Base-by-base conservation (phyloP, 768 basidiomycete genomes). In the Pholiota conissans region DNA sequence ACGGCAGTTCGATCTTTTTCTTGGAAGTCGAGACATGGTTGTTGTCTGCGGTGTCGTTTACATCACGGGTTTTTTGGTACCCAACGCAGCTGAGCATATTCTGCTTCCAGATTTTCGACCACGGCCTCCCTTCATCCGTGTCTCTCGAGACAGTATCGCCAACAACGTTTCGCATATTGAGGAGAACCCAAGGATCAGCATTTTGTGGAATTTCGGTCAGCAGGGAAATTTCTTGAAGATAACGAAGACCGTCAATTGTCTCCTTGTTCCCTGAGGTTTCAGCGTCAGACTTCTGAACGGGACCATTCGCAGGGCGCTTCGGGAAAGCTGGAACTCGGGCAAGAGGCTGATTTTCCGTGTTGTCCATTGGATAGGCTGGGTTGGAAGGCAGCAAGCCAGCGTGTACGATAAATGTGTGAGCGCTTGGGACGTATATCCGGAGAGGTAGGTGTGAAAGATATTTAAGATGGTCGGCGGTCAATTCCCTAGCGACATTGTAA, bases 351-450 rank as follows among this genome's bases (percentile, higher is more conserved):
- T 72, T 76, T 24, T 73, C 71, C 62, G 85, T 75, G 22, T 74
- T 75, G 16, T 74, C 68, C 27, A 81, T 63, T 18, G 65, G 67
- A 59, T 77, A 81, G 1, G 70, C 73, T 2, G 92, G 88, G 66
- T 96, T 84, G 5, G 78, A 80, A 0, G 93, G 80, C 1, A 98
- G 79, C 18, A 96, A 65, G 5, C 95, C 95, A 1, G 86, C 95
- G 63, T 97, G 94, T 1, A 87, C 91, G 47, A 95, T 78, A 73
- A 85, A 86, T 0, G 85, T 72, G 65, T 95, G 91, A 2, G 89
- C 82, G 2, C 80, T 79, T 0, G 93, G 91, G 14, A 90, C 72
- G 67, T 96, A 85, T 7, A 95, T 75, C 48, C 80, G 77, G 28
- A 94, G 74, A 0, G 95, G 95, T 0, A 94, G 73, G n/a, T 81